These are phyloP conservation scores for Blastocystis sp. DNA, from an alignment of 352 stramenopile genomes.

Conservation along the genomic window DNA sequence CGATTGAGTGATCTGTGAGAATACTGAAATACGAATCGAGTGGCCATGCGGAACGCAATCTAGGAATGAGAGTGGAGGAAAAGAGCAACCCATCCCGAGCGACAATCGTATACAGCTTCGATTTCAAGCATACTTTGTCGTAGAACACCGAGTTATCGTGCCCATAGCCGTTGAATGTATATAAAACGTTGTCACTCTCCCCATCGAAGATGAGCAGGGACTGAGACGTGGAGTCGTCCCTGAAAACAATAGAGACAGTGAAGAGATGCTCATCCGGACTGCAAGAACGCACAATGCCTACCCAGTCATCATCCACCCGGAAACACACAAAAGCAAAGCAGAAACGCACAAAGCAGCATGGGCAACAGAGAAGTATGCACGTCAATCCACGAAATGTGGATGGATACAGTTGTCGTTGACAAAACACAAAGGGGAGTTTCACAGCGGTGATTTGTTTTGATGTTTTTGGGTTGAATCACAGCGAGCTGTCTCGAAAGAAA, in stretches of 20 bases:
- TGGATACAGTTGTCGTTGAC: background rate
- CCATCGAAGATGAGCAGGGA: background rate
- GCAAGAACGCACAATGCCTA: background rate
- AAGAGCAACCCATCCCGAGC: constrained; percentile 35
- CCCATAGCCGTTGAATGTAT: constrained; percentile 48
- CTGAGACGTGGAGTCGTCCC: constrained; percentile 1
- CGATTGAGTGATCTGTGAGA: background rate
- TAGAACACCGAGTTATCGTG: constrained; percentile 35
- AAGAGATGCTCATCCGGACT: constrained; percentile 18
- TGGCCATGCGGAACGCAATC: background rate
- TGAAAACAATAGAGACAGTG: constrained; percentile 24
- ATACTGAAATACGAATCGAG: constrained; percentile 30
- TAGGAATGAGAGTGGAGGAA: background rate
- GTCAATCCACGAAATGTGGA: background rate
- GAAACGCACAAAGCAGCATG: background rate
- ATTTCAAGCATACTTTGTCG: constrained; percentile 19
- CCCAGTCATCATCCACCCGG: too few relatives aligned
- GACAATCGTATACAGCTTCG: constrained; percentile 29
- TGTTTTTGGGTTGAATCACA: too few relatives aligned
- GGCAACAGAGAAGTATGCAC: background rate
- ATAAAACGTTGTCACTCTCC: background rate
- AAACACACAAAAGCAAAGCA: background rate
- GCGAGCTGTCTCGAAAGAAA: too few relatives aligned
- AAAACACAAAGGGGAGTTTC: constrained; percentile 53
- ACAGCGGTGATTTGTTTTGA: background rate